Evolutionary conservation across 371 early-diverging fungal species (phyloP).

Genomic region (Capillidium heterosporum): DNA sequence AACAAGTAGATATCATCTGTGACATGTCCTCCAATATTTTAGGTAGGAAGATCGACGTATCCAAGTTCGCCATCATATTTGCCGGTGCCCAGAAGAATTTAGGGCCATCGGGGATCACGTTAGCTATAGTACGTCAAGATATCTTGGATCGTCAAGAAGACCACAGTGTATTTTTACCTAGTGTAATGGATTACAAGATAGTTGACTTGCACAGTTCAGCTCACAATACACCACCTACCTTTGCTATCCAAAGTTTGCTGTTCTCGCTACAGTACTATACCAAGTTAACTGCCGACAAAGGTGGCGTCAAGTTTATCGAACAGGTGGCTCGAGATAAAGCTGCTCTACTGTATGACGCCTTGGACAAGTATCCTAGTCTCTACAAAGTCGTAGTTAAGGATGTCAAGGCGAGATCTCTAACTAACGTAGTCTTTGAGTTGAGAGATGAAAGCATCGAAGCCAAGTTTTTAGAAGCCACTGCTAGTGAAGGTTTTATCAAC

Average conservation of each 20-base stretch:
- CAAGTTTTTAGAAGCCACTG: slow-evolving; percentile 48
- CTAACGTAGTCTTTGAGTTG: slow-evolving; percentile 83
- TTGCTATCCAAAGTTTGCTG: slow-evolving; percentile 72
- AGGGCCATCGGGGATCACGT: slow-evolving; percentile 85
- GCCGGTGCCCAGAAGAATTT: slow-evolving; percentile 97
- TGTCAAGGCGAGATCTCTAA: slow-evolving; percentile 39
- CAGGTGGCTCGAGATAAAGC: slow-evolving; percentile 42
- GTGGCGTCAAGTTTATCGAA: slow-evolving; percentile 57
- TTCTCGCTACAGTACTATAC: slow-evolving; percentile 66
- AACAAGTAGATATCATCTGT: slow-evolving; percentile 59
- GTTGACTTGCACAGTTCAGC: slow-evolving; percentile 64
- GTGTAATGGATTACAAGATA: slow-evolving; percentile 76
- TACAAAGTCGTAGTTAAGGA: slow-evolving; percentile 50
- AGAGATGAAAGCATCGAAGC: slow-evolving; percentile 50
- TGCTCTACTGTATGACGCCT: slow-evolving; percentile 39
- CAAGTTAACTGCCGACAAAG: slow-evolving; percentile 21
- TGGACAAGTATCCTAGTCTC: slow-evolving; percentile 36
- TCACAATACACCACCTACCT: slow-evolving; percentile 94
- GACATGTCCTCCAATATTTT: slow-evolving; percentile 92
- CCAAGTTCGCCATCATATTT: slow-evolving; percentile 69
- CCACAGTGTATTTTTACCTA: slow-evolving; percentile 28
- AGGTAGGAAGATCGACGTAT: slow-evolving; percentile 65
- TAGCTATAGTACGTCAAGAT: slow-evolving; percentile 81
- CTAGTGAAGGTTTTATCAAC: slow-evolving; percentile 43
- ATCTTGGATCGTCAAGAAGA: slow-evolving; percentile 25